Base-by-base conservation (phyloP, 2,329 filamentous ascomycete genomes). In the Paraconiothyrium sp. region DNA sequence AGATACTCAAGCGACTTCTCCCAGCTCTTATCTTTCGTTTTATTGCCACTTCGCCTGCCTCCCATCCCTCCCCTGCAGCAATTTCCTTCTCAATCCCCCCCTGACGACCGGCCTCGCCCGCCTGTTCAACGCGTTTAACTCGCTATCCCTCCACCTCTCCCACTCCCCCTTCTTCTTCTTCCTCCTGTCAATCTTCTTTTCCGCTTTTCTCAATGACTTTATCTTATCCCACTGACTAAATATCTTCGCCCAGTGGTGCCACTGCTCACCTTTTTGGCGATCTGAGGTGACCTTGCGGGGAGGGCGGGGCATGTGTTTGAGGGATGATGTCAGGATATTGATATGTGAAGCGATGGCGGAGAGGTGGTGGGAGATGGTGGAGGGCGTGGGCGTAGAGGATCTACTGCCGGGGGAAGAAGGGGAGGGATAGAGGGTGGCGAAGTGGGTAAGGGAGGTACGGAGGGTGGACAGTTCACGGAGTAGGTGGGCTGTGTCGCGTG, bases 401-500 rank as follows among this genome's bases (percentile, higher is more conserved):
- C 48, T 47, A 5, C 13, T 14, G 20, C 22, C 22, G 39, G 22
- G 34, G 14, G 51, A 54, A 16, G 24, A 41, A 1, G 51, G 51
- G 11, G 54, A 32, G 4, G 54, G 54, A 32, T 56, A 56, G 6
- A 48, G 32, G 10, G 32, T 35, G 10, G 30, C 48, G 54, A 56
- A 56, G 43, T 56, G 54, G 10, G 10, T 37, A 20, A 56, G 43
- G 30, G 54, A 56, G 20, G 43, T 27, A 10, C 39, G 54, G 30
- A 56, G 54, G 13, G 43, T 5, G 43, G 30, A 24, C n/a, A 56
- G 30, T 11, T 35, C 41, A 43, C 41, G 43, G 34, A 56, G 54
- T 20, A 56, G 54, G 30, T 56, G 54, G 34, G 48, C 54, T 60
- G 52, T 46, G 58, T 54, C 22, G 37, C 50, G 50, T 22, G 22